These are phyloP conservation scores for Pythium periplocum DNA, from an alignment of 352 stramenopile species.

Conservation along the genomic window DNA sequence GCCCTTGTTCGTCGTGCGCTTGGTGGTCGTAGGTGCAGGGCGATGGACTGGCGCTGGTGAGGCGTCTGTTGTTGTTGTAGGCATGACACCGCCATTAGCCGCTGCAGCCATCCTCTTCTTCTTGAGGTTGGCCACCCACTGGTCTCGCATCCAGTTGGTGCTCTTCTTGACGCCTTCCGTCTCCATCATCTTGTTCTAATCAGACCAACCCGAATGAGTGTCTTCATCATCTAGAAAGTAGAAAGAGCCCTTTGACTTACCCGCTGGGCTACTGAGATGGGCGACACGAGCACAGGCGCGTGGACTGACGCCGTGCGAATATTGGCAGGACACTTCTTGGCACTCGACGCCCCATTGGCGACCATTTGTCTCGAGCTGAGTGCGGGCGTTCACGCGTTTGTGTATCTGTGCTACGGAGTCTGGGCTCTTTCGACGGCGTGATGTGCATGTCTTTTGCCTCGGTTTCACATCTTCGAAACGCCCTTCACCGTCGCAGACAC, in stretches of 20 bases:
- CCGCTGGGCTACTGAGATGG: conserved; percentile 26
- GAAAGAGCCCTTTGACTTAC: conserved; percentile 5
- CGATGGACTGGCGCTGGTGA: conserved; percentile 4
- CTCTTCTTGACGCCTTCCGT: conserved; percentile 26
- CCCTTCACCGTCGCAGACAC: too few relatives aligned
- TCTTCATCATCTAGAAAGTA: background rate
- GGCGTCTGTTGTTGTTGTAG: conserved; percentile 2
- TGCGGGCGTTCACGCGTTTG: too few relatives aligned
- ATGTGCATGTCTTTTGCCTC: conserved; percentile 10
- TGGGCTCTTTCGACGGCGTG: conserved; percentile 1
- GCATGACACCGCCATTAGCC: too few relatives aligned
- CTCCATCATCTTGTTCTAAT: conserved; percentile 33
- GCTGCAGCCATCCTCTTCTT: conserved; percentile 54
- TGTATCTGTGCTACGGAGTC: background rate
- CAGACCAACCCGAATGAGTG: background rate
- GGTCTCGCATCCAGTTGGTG: conserved; percentile 67
- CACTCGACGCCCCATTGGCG: background rate
- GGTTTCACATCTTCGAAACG: background rate
- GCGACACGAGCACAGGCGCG: conserved; percentile 25
- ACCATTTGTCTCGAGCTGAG: conserved; percentile 8
- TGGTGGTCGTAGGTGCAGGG: conserved; percentile 12
- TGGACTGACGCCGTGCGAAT: conserved; percentile 19
- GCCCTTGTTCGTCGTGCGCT: conserved; percentile 17
- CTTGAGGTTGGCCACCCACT: conserved; percentile 83
- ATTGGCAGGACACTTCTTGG: conserved; percentile 19